Conservation (phyloP, 208 protist genomes). For the Phytomonas sp. region DNA sequence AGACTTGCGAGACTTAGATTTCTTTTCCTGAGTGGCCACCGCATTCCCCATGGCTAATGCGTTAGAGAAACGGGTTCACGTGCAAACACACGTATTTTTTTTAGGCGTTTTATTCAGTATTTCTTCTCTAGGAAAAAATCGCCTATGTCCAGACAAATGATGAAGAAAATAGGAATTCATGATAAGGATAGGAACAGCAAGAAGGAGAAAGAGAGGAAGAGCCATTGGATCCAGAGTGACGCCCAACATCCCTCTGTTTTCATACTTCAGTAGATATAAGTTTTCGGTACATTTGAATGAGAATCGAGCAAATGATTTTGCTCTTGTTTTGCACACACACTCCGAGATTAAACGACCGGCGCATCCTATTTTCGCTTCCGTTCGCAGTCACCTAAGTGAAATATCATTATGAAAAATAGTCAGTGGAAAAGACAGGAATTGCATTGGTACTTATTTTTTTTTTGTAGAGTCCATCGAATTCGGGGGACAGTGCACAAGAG, state of each 20-base stretch:
- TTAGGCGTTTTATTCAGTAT: neutral
- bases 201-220: neutral
- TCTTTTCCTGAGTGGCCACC: neutral
- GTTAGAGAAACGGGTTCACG: neutral
- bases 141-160: neutral
- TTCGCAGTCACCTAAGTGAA: too few relatives aligned
- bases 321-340: neutral
- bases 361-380: neutral
- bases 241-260: neutral
- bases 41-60: neutral
- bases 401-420: too few relatives aligned
- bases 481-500: too few relatives aligned
- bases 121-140: neutral
- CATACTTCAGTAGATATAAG: neutral
- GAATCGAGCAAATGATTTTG: neutral
- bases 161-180: neutral
- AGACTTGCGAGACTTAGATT: neutral
- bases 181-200: neutral
- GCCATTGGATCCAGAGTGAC: neutral
- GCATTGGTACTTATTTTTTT: too few relatives aligned
- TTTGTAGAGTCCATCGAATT: too few relatives aligned
- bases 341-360: neutral
- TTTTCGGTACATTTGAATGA: neutral
- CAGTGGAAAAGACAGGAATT: too few relatives aligned
- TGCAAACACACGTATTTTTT: neutral